Evolutionary conservation across 129 eudicot genomes (phyloP).

Genomic region (Scalesia atractyloides): DNA sequence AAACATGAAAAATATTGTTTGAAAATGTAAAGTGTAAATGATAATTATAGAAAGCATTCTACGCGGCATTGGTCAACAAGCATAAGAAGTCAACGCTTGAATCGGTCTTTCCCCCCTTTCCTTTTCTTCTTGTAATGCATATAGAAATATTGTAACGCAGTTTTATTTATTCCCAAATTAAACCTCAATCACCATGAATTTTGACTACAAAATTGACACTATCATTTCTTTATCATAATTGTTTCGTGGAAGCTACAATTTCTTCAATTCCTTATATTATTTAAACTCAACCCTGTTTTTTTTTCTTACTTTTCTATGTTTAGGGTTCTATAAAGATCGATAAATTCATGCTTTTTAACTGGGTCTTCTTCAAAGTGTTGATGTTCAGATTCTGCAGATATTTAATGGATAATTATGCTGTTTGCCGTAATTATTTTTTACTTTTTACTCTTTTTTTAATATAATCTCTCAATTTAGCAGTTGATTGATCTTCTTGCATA

Average conservation of each 20-base stretch:
- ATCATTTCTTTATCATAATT: constrained; percentile 10
- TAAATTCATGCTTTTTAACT: constrained; percentile 21
- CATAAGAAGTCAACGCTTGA: constrained; percentile 37
- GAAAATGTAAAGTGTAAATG: constrained; percentile 8
- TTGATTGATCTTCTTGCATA: constrained; percentile 10
- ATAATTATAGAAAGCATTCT: constrained; percentile 9
- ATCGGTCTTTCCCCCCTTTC: constrained; percentile 16
- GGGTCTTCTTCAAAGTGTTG: constrained; percentile 36
- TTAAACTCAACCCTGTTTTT: constrained; percentile 16
- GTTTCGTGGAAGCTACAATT: constrained; percentile 31
- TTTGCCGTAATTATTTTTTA: constrained; percentile 40
- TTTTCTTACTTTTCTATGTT: constrained; percentile 9
- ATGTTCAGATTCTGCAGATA: constrained; percentile 34
- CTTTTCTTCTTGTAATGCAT: background rate
- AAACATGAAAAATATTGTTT: too few species aligned
- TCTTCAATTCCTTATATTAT: background rate
- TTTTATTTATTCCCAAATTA: constrained; percentile 22
- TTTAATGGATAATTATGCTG: constrained; percentile 59
- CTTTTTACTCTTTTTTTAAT: background rate
- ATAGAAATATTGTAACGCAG: constrained; percentile 16
- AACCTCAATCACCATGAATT: constrained; percentile 14
- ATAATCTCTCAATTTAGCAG: background rate
- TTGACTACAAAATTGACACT: constrained; percentile 30
- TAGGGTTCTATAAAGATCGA: constrained; percentile 15
- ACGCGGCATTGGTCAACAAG: constrained; percentile 46